Evolutionary conservation across 306 rosid species (phyloP).

Genomic region (Fagus sylvatica): DNA sequence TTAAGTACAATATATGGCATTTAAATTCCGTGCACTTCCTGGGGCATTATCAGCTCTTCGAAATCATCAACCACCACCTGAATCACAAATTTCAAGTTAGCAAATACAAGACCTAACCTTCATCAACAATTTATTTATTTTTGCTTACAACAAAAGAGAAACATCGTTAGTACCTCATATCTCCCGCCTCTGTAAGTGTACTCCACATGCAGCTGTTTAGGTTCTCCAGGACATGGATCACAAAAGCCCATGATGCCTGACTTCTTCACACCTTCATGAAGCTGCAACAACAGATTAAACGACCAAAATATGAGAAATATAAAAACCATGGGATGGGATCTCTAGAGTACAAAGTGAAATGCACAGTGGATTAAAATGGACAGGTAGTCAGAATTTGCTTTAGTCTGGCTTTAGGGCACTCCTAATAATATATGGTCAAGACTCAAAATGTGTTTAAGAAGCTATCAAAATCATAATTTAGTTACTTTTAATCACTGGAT

Average conservation of each 20-base stretch:
- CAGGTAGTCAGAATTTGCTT: not conserved
- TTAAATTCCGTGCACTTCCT: conserved; percentile 57
- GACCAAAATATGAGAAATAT: not conserved
- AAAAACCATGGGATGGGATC: not conserved
- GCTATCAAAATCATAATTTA: too few relatives aligned
- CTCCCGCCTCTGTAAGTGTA: conserved; percentile 58
- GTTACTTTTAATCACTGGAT: too few relatives aligned
- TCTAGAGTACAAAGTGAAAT: not conserved
- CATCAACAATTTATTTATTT: not conserved
- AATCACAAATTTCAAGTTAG: conserved; percentile 29
- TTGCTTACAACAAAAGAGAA: conserved; percentile 1
- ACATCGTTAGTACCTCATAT: conserved; percentile 51
- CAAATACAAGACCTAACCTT: conserved; percentile 12
- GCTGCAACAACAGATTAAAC: conserved; percentile 58
- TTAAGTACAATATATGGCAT: conserved; percentile 19
- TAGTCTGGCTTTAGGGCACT: not conserved
- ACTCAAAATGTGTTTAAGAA: too few relatives aligned
- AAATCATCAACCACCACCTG: conserved; percentile 75
- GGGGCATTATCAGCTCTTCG: conserved; percentile 70
- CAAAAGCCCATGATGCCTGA: conserved; percentile 96
- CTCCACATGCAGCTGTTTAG: conserved; percentile 69
- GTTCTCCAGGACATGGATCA: conserved; percentile 91
- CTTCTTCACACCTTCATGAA: conserved; percentile 87
- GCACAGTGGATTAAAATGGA: not conserved
- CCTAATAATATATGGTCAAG: too few relatives aligned